A percentile compares a stretch with the other conserved stretches of the same genome.
Conservation (phyloP, 352 stramenopile species). For the Phytophthora pluvialis region DNA sequence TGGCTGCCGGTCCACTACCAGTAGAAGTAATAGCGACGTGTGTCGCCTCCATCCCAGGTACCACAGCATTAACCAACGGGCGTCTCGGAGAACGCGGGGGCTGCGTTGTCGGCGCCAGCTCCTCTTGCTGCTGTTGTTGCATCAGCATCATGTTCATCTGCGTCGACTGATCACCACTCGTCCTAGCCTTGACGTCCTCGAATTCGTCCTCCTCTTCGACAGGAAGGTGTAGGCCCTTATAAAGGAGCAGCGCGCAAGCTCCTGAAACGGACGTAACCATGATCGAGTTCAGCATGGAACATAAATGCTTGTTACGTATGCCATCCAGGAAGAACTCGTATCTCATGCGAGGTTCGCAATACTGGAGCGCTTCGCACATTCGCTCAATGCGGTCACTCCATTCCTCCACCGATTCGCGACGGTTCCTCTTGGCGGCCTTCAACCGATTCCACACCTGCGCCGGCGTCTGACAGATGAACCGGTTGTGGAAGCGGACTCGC, state of each 20-base stretch:
- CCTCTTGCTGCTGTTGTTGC: conserved; percentile 1
- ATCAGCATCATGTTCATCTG: background rate
- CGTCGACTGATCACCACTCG: background rate
- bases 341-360: conserved; percentile 7
- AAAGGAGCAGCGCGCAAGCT: too few species aligned
- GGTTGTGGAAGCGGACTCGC: background rate
- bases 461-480: conserved; percentile 10
- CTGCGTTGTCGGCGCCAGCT: background rate
- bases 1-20: too few species aligned
- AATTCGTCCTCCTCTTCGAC: too few species aligned
- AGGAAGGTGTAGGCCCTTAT: too few species aligned
- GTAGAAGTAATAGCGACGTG: too few species aligned
- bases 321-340: conserved; percentile 10
- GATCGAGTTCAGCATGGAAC: background rate
- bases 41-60: too few species aligned
- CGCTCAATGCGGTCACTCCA: too few species aligned
- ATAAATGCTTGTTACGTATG: background rate
- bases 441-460: background rate
- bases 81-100: background rate
- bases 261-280: too few species aligned
- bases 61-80: background rate
- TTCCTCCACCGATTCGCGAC: too few species aligned
- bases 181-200: too few species aligned
- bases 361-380: conserved; percentile 4
- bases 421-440: background rate